Conservation (phyloP, 768 basidiomycete species). For the Daedalea quercina region DNA sequence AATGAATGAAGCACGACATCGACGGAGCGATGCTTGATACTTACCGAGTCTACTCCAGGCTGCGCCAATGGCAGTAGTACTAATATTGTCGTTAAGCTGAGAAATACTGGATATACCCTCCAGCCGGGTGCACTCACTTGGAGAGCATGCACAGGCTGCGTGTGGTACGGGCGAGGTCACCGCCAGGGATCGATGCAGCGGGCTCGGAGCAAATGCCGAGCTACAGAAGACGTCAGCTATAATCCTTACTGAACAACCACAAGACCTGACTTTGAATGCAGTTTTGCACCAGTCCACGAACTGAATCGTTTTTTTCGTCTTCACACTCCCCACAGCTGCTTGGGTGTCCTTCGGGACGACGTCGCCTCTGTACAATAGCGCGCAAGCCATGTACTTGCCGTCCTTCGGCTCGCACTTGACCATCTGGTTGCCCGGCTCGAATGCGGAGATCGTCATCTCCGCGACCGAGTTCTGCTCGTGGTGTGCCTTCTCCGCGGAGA, state of each 20-base stretch:
- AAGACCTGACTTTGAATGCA: conserved; percentile 69
- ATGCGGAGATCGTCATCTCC: conserved; percentile 98
- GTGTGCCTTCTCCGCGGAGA: conserved; percentile 91
- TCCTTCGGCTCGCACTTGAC: conserved; percentile 94
- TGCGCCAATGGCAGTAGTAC: conserved; percentile 88
- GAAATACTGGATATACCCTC: too few relatives aligned
- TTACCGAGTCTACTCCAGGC: conserved; percentile 86
- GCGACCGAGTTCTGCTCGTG: conserved; percentile 97
- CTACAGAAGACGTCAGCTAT: conserved; percentile 29
- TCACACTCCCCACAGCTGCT: conserved; percentile 87
- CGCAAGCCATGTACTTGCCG: conserved; percentile 99
- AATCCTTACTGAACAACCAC: too few relatives aligned
- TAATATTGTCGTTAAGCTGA: conserved; percentile 24
- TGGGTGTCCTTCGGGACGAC: conserved; percentile 96
- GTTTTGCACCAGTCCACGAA: conserved; percentile 99
- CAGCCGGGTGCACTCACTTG: conserved; percentile 46
- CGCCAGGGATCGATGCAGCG: conserved; percentile 84
- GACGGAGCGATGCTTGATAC: conserved; percentile 10
- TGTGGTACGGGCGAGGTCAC: conserved; percentile 90
- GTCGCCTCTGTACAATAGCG: conserved; percentile 89
- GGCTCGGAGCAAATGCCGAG: conserved; percentile 98
- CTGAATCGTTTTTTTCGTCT: conserved; percentile 96
- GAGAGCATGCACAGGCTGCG: conserved; percentile 98
- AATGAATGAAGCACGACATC: neutral
- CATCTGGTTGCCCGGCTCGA: conserved; percentile 97